These are phyloP conservation scores for Suillus ampliporus DNA, from an alignment of 768 basidiomycete species.

Conservation along the genomic window DNA sequence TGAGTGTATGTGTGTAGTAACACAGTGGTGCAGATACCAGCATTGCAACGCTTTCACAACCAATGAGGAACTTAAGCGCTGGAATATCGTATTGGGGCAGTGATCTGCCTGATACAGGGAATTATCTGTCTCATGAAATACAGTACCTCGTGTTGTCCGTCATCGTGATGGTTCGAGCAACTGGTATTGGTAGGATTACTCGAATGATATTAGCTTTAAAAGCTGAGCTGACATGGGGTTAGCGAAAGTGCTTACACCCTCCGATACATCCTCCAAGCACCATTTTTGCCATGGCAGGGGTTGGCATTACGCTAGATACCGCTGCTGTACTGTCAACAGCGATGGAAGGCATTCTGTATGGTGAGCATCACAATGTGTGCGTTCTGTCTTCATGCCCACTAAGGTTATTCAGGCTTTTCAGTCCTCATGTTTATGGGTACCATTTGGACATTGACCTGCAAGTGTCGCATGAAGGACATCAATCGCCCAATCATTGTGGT, in stretches of 20 bases:
- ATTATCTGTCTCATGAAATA: too few species aligned
- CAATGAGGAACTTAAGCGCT: too few species aligned
- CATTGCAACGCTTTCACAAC: too few species aligned
- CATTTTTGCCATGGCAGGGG: not conserved
- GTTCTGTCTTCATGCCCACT: not conserved
- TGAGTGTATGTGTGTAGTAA: too few species aligned
- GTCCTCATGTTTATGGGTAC: conserved; percentile 8
- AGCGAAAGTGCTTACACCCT: not conserved
- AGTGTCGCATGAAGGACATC: not conserved
- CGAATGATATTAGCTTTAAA: not conserved
- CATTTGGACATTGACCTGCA: conserved; percentile 4
- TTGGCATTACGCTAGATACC: not conserved
- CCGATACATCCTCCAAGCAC: not conserved
- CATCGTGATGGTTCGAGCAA: not conserved
- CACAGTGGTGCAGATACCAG: too few species aligned
- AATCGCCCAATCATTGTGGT: not conserved
- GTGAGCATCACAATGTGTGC: not conserved
- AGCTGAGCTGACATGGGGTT: conserved; percentile 5
- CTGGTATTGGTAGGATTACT: not conserved
- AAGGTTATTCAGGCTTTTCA: conserved; percentile 2
- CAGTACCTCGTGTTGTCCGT: too few species aligned
- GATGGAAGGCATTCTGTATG: conserved; percentile 8
- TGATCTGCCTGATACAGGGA: too few species aligned
- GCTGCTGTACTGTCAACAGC: conserved; percentile 4
- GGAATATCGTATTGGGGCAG: too few species aligned